Base-by-base conservation (phyloP, 2,329 filamentous ascomycete genomes). In the Venturia effusa region DNA sequence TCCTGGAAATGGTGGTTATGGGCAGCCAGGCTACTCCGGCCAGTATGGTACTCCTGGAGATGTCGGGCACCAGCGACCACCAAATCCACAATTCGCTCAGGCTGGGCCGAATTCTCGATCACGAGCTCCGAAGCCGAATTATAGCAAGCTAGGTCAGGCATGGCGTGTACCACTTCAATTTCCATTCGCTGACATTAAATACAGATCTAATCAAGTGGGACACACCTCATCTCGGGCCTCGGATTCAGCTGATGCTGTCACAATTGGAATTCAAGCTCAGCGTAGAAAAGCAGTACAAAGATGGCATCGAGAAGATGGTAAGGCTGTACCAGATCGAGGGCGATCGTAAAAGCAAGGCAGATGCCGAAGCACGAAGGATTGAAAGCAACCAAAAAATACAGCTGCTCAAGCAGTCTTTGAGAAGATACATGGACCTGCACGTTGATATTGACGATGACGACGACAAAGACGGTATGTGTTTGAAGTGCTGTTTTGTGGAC, bases 351-450 rank as follows among this genome's bases (percentile, higher is more conserved):
- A 97, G 93, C 78, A 90, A 89, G 74, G 87, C 89, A 65, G 94
- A 99, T 75, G 94, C 94, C 51, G 92, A 96, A 70, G 90, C 88
- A 61, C 86, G 91, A 72, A 85, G 89, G 65, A 88, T 96, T 66
- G 94, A 99, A 78, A 97, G 93, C 78, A 96, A 92, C 75, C 93
- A 97, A 76, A 99, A 99, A 79, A 97, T 99, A 60, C 87, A 96
- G 70, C 83, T 99, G 67, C 80, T 99, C 68, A 96, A 95, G 78
- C 92, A 97, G 78, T 92, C 94, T 60, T 81, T 99, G 73, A 96
- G 96, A 78, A 84, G 93, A 83, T 99, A 99, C 71, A 93, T 97
- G 74, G 94, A 97, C 76, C 83, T 99, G 63, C 93, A 99, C 72
- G 91, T 99, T 19, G 93, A 97, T 72, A 88, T 96, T 71, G 92